Percentiles rank a stretch among this genome's conserved stretches.
phyloP scores from a whole-genome alignment of 2,329 filamentous ascomycete species.

The Bipolaris sorokiniana region DNA sequence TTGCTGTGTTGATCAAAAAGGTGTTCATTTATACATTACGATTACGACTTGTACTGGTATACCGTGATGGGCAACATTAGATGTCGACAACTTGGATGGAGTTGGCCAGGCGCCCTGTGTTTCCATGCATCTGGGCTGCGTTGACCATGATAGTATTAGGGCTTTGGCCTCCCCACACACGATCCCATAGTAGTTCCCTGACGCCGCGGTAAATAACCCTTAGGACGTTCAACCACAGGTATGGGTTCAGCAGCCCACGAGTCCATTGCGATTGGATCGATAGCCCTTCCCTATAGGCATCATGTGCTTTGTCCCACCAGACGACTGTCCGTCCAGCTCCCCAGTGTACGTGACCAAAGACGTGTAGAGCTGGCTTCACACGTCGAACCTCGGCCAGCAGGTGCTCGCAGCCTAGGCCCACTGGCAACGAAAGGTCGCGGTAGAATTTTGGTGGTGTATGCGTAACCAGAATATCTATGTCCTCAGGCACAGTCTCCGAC shows the following conservation, averaged over 20 bases:
- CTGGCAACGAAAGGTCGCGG: conserved; percentile 64
- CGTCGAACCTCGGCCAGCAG: conserved; percentile 76
- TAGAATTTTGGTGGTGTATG: conserved; percentile 80
- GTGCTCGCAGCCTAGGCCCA: conserved; percentile 71
- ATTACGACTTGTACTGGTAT: conserved; percentile 29
- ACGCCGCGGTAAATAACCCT: conserved; percentile 60
- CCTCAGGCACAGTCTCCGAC: conserved; percentile 70
- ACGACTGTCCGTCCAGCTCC: conserved; percentile 72
- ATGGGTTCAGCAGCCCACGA: conserved; percentile 46
- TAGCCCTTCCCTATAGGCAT: conserved; percentile 71
- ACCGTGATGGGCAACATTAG: conserved; percentile 36
- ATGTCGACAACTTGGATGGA: conserved; percentile 51
- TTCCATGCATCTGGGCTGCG: conserved; percentile 61
- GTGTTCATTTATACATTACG: conserved; percentile 36
- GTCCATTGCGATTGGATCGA: conserved; percentile 48
- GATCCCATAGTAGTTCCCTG: conserved; percentile 64
- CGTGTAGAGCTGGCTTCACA: conserved; percentile 74
- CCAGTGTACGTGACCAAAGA: conserved; percentile 86
- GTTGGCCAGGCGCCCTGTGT: conserved; percentile 58
- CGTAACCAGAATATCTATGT: conserved; percentile 80
- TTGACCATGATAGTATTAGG: conserved; percentile 64
- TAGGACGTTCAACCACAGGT: conserved; percentile 59
- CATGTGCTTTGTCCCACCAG: conserved; percentile 77
- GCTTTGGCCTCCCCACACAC: conserved; percentile 62
- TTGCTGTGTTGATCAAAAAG: conserved; percentile 34